Conservation (phyloP, 2,329 filamentous ascomycete genomes). For the Pezicula radicicola region DNA sequence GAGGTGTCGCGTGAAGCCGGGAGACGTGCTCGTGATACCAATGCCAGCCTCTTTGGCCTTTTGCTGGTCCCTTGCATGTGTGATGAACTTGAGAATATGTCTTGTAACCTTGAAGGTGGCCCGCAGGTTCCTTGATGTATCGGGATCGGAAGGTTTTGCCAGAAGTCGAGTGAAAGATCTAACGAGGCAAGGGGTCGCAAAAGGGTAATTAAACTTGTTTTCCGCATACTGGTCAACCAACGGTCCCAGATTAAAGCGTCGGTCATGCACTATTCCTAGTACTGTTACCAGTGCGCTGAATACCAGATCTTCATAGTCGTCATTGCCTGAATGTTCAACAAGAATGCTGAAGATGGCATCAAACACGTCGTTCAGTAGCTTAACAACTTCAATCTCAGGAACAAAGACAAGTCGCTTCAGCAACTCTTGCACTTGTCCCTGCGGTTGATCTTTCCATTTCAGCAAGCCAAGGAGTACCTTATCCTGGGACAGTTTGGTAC, state of each 20-base stretch:
- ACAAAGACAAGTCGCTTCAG: slow-evolving; percentile 87
- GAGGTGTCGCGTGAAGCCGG: slow-evolving; percentile 76
- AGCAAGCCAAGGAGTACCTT: slow-evolving; percentile 79
- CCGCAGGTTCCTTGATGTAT: slow-evolving; percentile 79
- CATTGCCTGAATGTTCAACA: slow-evolving; percentile 85
- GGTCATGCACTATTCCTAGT: slow-evolving; percentile 89
- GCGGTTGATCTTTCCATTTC: slow-evolving; percentile 77
- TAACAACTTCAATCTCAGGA: slow-evolving; percentile 96
- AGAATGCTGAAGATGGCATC: slow-evolving; percentile 89
- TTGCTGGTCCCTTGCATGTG: slow-evolving; percentile 82
- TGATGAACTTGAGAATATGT: slow-evolving; percentile 92
- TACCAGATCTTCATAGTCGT: slow-evolving; percentile 88
- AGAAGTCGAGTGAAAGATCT: slow-evolving; percentile 83
- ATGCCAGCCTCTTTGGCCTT: slow-evolving; percentile 85
- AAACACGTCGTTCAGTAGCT: slow-evolving; percentile 84
- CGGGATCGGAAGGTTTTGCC: slow-evolving; percentile 76
- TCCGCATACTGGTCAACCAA: slow-evolving; percentile 91
- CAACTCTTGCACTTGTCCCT: slow-evolving; percentile 68
- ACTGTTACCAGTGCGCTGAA: slow-evolving; percentile 89
- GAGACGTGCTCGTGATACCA: slow-evolving; percentile 72
- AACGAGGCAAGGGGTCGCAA: slow-evolving; percentile 84
- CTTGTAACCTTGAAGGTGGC: slow-evolving; percentile 93
- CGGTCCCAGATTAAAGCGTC: slow-evolving; percentile 86
- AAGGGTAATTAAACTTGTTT: slow-evolving; percentile 86
- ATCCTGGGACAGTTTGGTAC: slow-evolving; percentile 92